Conservation (phyloP, 257 asterid genomes). For the Leonotis leonurus region DNA sequence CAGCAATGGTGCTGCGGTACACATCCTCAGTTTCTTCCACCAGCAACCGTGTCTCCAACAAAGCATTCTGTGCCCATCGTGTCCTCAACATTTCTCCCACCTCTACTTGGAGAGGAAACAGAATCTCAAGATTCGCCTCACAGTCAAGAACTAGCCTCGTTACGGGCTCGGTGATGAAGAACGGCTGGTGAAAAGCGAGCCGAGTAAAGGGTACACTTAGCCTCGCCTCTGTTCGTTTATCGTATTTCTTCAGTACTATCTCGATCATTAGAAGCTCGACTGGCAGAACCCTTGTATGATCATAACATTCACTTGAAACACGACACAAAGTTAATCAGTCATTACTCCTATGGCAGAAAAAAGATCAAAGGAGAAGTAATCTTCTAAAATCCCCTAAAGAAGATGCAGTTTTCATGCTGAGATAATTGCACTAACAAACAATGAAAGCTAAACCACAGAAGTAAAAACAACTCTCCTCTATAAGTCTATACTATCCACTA, state of each 20-base stretch:
- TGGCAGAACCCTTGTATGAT: neutral
- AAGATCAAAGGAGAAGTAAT: neutral
- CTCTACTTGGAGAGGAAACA: conserved; percentile 69
- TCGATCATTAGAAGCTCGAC: neutral
- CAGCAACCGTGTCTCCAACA: conserved; percentile 25
- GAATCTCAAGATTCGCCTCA: conserved; percentile 71
- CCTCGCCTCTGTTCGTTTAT: conserved; percentile 75
- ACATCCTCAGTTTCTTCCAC: conserved; percentile 59
- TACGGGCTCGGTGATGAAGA: conserved; percentile 73
- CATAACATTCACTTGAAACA: neutral
- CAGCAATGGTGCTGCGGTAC: conserved; percentile 63
- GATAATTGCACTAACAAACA: neutral
- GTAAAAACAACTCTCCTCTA: neutral
- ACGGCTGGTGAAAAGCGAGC: conserved; percentile 77
- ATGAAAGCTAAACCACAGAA: neutral
- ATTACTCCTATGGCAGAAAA: neutral
- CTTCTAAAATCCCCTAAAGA: neutral
- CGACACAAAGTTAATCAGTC: neutral
- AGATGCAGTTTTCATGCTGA: neutral
- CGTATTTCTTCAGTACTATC: conserved; percentile 88
- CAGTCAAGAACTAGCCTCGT: conserved; percentile 68
- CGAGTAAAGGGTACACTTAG: conserved; percentile 67
- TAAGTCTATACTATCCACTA: no score
- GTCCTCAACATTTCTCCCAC: conserved; percentile 48
- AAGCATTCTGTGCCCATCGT: conserved; percentile 16